phyloP scores from a whole-genome alignment of 1,139 yeast genomes.

The Taphrina communis region DNA sequence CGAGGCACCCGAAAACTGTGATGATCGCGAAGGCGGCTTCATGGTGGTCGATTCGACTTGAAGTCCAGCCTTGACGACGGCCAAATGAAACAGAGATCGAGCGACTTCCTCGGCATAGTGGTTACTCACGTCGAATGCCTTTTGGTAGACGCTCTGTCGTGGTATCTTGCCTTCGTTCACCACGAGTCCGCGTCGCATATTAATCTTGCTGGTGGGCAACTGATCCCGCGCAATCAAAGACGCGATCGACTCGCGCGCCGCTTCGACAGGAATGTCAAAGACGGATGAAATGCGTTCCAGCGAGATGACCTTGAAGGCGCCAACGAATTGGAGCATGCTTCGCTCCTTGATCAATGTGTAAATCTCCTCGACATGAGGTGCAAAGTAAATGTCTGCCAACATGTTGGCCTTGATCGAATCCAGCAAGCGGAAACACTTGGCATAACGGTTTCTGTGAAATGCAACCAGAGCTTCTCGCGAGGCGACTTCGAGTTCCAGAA shows the following conservation, averaged over 20 bases:
- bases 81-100: constrained; percentile 19
- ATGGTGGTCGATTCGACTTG: constrained; percentile 9
- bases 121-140: constrained; percentile 14
- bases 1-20: background rate
- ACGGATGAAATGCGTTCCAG: constrained; percentile 43
- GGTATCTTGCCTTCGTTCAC: background rate
- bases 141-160: constrained; percentile 1
- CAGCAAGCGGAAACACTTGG: constrained; percentile 40
- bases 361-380: constrained; percentile 43
- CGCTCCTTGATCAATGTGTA: constrained; percentile 44
- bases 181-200: constrained; percentile 16
- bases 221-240: constrained; percentile 42
- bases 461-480: constrained; percentile 43
- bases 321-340: constrained; percentile 44
- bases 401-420: constrained; percentile 42
- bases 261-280: constrained; percentile 41
- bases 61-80: constrained; percentile 17
- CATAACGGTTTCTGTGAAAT: constrained; percentile 44
- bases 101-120: constrained; percentile 17
- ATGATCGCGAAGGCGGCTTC: background rate
- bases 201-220: constrained; percentile 32
- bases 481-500: constrained; percentile 45
- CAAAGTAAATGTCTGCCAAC: constrained; percentile 45
- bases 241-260: constrained; percentile 42
- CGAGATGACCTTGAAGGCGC: constrained; percentile 45